phyloP scores from a whole-genome alignment of 805 yeast genomes.

The Ogataea trehaloabstinens region DNA sequence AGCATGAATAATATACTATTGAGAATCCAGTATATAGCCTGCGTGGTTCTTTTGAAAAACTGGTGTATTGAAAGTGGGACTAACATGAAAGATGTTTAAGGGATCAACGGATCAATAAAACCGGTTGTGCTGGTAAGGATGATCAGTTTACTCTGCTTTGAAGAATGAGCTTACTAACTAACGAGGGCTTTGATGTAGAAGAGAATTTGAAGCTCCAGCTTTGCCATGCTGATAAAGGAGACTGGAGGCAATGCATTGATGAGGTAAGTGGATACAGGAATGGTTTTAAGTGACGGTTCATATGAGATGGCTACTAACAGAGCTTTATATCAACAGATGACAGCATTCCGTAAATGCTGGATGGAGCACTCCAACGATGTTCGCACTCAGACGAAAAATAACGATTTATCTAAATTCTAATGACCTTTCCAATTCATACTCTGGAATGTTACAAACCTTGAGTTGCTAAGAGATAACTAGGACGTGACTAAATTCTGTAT shows the following conservation, averaged over 20 bases:
- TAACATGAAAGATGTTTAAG: too few species aligned
- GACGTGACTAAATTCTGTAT: too few species aligned
- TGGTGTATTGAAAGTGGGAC: too few species aligned
- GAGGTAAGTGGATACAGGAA: slow-evolving; percentile 56
- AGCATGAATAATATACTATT: too few species aligned
- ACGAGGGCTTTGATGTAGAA: slow-evolving; percentile 27
- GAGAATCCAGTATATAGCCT: too few species aligned
- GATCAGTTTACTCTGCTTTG: neutral
- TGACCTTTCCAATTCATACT: too few species aligned
- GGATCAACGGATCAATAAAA: slow-evolving; percentile 69
- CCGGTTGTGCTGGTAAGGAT: slow-evolving; percentile 65
- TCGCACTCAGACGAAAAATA: slow-evolving; percentile 38
- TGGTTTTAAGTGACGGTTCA: too few species aligned
- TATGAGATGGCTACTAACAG: neutral
- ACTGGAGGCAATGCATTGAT: slow-evolving; percentile 70
- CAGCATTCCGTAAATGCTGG: slow-evolving; percentile 43
- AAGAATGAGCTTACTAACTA: neutral
- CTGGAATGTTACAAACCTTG: too few species aligned
- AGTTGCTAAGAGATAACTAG: too few species aligned
- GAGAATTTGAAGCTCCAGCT: slow-evolving; percentile 69
- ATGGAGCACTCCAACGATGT: slow-evolving; percentile 35
- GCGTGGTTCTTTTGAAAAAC: too few species aligned
- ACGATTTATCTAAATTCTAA: slow-evolving; percentile 27
- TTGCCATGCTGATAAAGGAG: slow-evolving; percentile 79
- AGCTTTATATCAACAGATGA: slow-evolving; percentile 34